A percentile compares a stretch with the other conserved stretches of the same genome.
Conservation (phyloP, 164 flowering plant species). For the Nymphaea thermarum region DNA sequence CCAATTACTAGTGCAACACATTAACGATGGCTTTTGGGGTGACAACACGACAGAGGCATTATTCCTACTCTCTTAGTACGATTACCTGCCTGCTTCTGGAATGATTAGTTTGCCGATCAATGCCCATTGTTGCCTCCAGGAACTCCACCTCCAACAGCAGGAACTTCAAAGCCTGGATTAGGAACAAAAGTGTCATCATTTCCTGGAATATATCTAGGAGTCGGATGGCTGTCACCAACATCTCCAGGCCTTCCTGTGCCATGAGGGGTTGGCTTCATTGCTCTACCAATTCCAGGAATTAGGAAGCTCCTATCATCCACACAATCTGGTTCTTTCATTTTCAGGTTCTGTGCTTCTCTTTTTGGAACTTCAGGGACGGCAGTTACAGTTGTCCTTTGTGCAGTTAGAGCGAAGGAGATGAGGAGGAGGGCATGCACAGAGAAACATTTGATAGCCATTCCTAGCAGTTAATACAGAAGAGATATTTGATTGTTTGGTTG, state of each 20-base stretch:
- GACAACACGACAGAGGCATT: too few relatives aligned
- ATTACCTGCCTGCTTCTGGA: neutral
- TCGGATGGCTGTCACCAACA: neutral
- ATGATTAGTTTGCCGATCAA: neutral
- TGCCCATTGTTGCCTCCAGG: neutral
- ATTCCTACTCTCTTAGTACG: too few relatives aligned
- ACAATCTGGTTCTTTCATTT: neutral
- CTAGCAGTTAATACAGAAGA: too few relatives aligned
- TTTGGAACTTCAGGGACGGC: conserved; percentile 16
- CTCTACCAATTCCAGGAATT: conserved; percentile 7
- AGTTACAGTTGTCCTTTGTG: conserved; percentile 3
- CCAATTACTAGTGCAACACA: too few relatives aligned
- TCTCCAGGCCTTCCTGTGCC: neutral
- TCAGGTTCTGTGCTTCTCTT: neutral
- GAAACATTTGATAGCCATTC: neutral
- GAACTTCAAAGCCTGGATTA: conserved; percentile 4
- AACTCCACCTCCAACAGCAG: neutral
- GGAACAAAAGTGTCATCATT: conserved; percentile 4
- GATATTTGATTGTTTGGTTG: too few relatives aligned
- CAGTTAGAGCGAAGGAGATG: conserved; percentile 11
- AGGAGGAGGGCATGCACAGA: conserved; percentile 13
- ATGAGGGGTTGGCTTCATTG: conserved; percentile 2
- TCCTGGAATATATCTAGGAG: conserved; percentile 2
- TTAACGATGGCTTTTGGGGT: too few relatives aligned
- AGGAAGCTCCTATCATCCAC: conserved; percentile 3